A percentile compares a stretch with the other conserved stretches of the same genome.
Evolutionary conservation across 345 rosid genomes (phyloP).

Genomic region (Gossypium stocksii): DNA sequence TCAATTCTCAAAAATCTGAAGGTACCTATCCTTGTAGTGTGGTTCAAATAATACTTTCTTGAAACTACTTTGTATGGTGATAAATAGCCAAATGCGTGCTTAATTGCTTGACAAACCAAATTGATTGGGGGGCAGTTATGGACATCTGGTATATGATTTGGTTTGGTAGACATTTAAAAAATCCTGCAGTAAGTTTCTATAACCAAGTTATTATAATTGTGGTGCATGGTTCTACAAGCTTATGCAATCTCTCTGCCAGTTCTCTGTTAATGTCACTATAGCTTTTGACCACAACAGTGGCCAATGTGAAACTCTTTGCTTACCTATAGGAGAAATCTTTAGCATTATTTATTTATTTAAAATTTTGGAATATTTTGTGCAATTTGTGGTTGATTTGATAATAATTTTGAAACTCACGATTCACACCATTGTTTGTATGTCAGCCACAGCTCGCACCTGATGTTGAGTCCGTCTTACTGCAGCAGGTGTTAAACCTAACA

Average conservation of each 20-base stretch:
- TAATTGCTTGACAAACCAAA: too few relatives aligned
- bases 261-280: neutral
- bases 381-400: neutral
- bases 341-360: neutral
- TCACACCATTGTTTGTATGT: slow-evolving; percentile 11
- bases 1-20: too few relatives aligned
- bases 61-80: too few relatives aligned
- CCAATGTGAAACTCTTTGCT: neutral
- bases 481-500: slow-evolving; percentile 81
- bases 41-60: too few relatives aligned
- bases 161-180: too few relatives aligned
- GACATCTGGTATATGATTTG: too few relatives aligned
- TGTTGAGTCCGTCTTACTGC: slow-evolving; percentile 67
- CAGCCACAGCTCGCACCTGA: slow-evolving; percentile 44
- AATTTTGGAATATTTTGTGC: neutral
- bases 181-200: neutral
- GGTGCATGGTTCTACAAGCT: neutral
- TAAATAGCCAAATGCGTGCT: too few relatives aligned
- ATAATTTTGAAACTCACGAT: neutral
- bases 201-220: neutral
- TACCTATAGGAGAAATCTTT: neutral
- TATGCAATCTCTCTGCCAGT: too few relatives aligned
- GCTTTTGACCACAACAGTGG: neutral
- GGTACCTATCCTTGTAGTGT: too few relatives aligned
- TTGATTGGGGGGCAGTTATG: too few relatives aligned